Conservation (phyloP, 2,329 filamentous ascomycete genomes). For the Torrubiella hemipterigena region DNA sequence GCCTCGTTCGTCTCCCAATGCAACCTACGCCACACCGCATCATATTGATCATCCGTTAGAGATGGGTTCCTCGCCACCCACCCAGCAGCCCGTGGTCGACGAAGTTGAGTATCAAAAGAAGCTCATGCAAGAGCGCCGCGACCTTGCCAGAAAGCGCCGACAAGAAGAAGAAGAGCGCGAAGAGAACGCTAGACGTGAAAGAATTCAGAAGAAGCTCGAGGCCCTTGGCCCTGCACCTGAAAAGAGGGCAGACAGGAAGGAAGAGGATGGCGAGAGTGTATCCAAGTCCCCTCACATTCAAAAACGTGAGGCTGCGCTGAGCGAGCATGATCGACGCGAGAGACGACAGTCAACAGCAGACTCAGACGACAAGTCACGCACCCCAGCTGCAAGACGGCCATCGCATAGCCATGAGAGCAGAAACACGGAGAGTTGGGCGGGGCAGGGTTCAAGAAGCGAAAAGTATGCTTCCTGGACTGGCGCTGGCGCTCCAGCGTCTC, state of each 20-base stretch:
- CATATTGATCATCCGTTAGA: constrained; percentile 10
- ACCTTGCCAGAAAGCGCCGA: constrained; percentile 56
- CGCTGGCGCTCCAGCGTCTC: constrained; percentile 28
- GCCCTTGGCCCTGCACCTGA: constrained; percentile 55
- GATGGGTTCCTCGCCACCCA: constrained; percentile 8
- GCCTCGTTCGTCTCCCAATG: constrained; percentile 29
- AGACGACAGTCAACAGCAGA: constrained; percentile 9
- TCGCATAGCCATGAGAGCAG: constrained; percentile 21
- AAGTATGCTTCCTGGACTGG: constrained; percentile 38
- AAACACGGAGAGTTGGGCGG: constrained; percentile 24
- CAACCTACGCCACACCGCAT: constrained; percentile 26
- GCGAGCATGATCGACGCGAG: constrained; percentile 9
- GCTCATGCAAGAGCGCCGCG: constrained; percentile 60
- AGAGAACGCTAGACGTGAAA: constrained; percentile 58
- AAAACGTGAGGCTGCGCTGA: constrained; percentile 15
- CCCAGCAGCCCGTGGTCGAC: constrained; percentile 23
- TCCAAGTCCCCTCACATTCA: constrained; percentile 20
- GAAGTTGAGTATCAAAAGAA: constrained; percentile 53
- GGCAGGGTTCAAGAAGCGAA: constrained; percentile 28
- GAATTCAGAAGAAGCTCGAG: constrained; percentile 61
- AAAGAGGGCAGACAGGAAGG: constrained; percentile 44
- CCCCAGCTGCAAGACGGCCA: constrained; percentile 15
- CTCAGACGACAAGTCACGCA: constrained; percentile 8
- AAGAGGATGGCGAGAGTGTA: constrained; percentile 29
- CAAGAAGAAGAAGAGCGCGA: constrained; percentile 59